Conservation (phyloP, 768 basidiomycete genomes). For the Pulveroboletus sp. region DNA sequence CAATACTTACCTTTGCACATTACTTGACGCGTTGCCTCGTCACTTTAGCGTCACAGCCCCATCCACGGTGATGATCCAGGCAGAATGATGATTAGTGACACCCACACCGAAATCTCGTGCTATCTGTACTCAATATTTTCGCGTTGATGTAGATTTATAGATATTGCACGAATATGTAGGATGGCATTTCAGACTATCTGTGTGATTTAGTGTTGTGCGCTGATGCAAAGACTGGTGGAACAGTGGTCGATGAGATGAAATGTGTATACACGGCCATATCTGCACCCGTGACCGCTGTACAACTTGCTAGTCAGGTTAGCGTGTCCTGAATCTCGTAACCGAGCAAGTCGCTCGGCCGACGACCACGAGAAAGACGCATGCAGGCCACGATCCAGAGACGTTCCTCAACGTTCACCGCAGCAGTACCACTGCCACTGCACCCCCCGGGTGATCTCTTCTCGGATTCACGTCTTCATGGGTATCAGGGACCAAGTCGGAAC, state of each 20-base stretch:
- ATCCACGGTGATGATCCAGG: too few relatives aligned
- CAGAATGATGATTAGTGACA: neutral
- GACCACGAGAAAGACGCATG: constrained; percentile 12
- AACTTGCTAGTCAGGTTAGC: too few relatives aligned
- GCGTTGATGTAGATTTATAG: neutral
- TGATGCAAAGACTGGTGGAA: neutral
- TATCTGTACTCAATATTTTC: neutral
- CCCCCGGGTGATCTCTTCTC: constrained; percentile 32
- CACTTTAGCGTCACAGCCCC: neutral
- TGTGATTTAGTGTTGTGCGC: neutral
- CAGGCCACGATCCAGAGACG: constrained; percentile 24
- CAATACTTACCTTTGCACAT: neutral
- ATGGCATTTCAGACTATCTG: neutral
- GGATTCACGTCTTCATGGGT: constrained; percentile 42
- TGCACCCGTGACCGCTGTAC: neutral
- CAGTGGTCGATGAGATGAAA: neutral
- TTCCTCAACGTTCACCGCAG: constrained; percentile 22
- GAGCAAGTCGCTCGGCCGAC: neutral
- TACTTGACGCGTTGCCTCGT: neutral
- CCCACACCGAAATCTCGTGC: neutral
- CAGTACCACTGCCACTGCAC: neutral
- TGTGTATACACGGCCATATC: too few relatives aligned
- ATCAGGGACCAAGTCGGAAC: constrained; percentile 42
- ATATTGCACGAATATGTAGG: neutral
- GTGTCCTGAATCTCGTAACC: constrained; percentile 10